These are phyloP conservation scores for Sanghuangporus sanghuang DNA, from an alignment of 1,284 basidiomycete species.

Conservation along the genomic window DNA sequence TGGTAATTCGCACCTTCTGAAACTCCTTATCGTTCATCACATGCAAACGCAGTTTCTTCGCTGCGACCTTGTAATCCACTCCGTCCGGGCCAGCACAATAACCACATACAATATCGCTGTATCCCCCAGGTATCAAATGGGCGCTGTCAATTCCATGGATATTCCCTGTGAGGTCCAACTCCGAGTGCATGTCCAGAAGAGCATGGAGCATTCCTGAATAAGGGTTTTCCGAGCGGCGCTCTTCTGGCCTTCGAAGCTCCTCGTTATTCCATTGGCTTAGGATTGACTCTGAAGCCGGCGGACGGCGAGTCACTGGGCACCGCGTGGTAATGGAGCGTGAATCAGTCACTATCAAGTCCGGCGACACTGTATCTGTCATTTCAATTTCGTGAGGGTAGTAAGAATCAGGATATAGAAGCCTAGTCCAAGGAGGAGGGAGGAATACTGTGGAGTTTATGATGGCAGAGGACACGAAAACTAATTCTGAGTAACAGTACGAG, in stretches of 20 bases:
- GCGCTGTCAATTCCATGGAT: background rate
- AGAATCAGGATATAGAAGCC: too few species aligned
- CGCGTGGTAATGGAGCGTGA: too few species aligned
- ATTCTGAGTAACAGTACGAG: too few species aligned
- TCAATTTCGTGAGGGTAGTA: too few species aligned
- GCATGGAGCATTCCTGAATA: background rate
- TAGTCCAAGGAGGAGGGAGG: too few species aligned
- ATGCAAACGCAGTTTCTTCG: conserved; percentile 1
- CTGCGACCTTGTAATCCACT: background rate
- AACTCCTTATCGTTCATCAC: background rate
- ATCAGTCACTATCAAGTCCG: too few species aligned
- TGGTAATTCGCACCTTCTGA: background rate
- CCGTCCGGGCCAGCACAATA: background rate
- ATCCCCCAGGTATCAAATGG: conserved; percentile 3
- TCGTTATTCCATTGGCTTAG: background rate
- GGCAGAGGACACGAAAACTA: too few species aligned
- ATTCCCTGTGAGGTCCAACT: background rate
- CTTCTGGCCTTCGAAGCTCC: background rate
- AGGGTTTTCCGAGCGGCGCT: background rate
- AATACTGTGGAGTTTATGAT: too few species aligned
- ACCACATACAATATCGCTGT: conserved; percentile 10
- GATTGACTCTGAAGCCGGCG: background rate
- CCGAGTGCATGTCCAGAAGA: background rate
- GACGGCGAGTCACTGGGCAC: too few species aligned
- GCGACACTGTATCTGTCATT: too few species aligned